Conservation (phyloP, 305 asterid genomes). For the Plantago coronopus region DNA sequence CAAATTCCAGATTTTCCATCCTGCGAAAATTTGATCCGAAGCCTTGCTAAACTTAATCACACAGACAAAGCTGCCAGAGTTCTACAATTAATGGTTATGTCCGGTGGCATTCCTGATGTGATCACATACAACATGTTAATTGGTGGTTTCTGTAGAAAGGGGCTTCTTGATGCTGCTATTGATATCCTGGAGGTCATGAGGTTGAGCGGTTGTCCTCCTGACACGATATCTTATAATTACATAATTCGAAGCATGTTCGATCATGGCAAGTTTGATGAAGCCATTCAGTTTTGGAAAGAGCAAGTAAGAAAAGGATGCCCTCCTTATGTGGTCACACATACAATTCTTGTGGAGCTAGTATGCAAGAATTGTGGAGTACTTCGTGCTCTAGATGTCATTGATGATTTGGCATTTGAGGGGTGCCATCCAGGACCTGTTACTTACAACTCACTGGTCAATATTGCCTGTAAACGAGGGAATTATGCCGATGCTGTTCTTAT, state of each 20-base stretch:
- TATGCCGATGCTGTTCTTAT: constrained; percentile 47
- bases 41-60: constrained; percentile 52
- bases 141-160: constrained; percentile 72
- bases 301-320: constrained; percentile 77
- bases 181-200: constrained; percentile 69
- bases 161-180: constrained; percentile 45
- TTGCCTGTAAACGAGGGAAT: constrained; percentile 59
- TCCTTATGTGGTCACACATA: constrained; percentile 64
- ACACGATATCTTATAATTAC: constrained; percentile 67
- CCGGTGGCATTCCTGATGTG: constrained; percentile 84
- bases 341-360: constrained; percentile 64
- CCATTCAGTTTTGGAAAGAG: constrained; percentile 70
- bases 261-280: constrained; percentile 54
- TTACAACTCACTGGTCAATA: constrained; percentile 66
- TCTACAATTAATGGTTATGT: constrained; percentile 69
- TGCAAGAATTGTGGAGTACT: constrained; percentile 56
- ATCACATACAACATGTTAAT: constrained; percentile 87
- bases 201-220: constrained; percentile 84
- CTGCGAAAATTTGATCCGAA: constrained; percentile 75
- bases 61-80: constrained; percentile 55
- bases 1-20: constrained; percentile 71
- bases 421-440: constrained; percentile 84
- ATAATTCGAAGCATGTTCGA: constrained; percentile 65
- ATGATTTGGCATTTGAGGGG: constrained; percentile 75
- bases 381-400: constrained; percentile 68